Evolutionary conservation across 768 basidiomycete species (phyloP), one percentile per base, ranked within the genome.

Genomic region (Obba rivulosa): DNA sequence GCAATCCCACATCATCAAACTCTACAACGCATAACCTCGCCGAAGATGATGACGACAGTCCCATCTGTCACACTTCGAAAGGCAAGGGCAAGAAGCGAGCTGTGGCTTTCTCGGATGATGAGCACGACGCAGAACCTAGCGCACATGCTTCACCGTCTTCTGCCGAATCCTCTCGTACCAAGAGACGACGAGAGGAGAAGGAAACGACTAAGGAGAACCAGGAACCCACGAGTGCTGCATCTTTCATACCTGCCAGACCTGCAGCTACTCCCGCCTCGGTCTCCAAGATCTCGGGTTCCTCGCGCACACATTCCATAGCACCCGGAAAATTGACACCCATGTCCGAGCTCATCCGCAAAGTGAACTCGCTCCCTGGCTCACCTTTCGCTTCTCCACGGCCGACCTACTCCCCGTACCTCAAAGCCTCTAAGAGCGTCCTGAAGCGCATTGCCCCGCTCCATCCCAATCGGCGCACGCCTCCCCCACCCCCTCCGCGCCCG

Each of bases 381-480:
- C 84, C 82, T 0, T 81, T 79, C 60, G 57, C 64, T 16, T 61
- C 71, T 17, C 34, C 60, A 3, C 54, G 57, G 4, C 52, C 58
- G 17, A 66, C 77, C 2, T 83, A 85, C 61, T 85, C 84, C 1
- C 83, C 86, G 2, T 75, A 79, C 50, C 61, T 77, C 45, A 89
- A 87, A 57, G 72, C 81, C 7, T 85, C 84, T 8, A 76, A 79
- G 34, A 74, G 72, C 36, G 61, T 77, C 42, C 73, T 91, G 28
- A 78, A 81, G 1, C 73, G 70, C 25, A 90, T 91, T 50, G 87
- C 85, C 10, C 86, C 87, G 3, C 70, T 91, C 21, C 87, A 90
- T 57, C 78, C 80, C 8, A 85, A 86, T 61, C 71, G 86, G 41
- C 75, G 78, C 13, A 79, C 84, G 1, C 87, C 87, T 0, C 87